phyloP scores from a whole-genome alignment of 1,139 yeast species.

The Blastobotrys ciferrii region DNA sequence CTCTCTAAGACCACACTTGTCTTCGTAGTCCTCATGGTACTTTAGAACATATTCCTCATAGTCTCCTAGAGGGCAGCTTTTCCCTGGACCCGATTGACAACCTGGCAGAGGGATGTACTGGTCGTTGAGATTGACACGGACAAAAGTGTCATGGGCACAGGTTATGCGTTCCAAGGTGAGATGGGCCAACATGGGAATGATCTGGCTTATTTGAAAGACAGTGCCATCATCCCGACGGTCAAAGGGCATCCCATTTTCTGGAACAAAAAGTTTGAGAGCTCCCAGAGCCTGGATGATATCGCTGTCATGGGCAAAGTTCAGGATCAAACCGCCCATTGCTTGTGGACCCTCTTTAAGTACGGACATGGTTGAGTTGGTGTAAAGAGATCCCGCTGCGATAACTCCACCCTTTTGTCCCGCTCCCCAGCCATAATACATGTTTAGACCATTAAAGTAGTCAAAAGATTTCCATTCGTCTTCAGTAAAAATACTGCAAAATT shows the following conservation, averaged over 20 bases:
- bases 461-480: constrained; percentile 49
- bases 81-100: constrained; percentile 53
- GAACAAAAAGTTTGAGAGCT: constrained; percentile 50
- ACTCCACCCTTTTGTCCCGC: constrained; percentile 49
- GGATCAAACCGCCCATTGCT: constrained; percentile 27
- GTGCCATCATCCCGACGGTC: constrained; percentile 35
- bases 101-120: constrained; percentile 53
- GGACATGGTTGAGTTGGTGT: constrained; percentile 49
- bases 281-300: constrained; percentile 52
- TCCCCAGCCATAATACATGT: constrained; percentile 52
- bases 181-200: constrained; percentile 55
- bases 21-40: constrained; percentile 21
- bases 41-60: constrained; percentile 32
- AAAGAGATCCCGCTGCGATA: constrained; percentile 48
- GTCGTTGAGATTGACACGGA: constrained; percentile 53
- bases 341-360: constrained; percentile 42
- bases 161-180: constrained; percentile 48
- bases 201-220: constrained; percentile 47
- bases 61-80: constrained; percentile 31
- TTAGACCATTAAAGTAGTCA: constrained; percentile 48
- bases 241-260: constrained; percentile 39
- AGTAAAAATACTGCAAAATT: constrained; percentile 51
- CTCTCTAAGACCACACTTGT: constrained; percentile 22
- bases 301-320: constrained; percentile 62
- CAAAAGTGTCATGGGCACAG: constrained; percentile 46